Base-by-base conservation (phyloP, 2,329 filamentous ascomycete genomes). In the Fusarium chlamydosporum region DNA sequence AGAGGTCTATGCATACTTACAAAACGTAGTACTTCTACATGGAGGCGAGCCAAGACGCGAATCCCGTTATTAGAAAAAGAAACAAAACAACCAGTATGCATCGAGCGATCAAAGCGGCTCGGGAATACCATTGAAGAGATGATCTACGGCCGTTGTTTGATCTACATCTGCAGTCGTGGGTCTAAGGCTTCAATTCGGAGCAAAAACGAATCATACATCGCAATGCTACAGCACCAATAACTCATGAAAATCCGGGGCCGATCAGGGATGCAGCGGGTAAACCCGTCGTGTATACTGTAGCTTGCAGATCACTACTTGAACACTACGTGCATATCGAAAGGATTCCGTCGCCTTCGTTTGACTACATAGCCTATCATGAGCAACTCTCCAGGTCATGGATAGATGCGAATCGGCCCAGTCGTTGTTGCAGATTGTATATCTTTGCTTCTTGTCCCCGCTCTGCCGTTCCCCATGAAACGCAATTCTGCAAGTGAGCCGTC, bases 61-160 rank as follows among this genome's bases (percentile, higher is more conserved):
- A 53, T 62, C 51, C 35, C 29, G 55, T 50, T 56, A 55, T 18
- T 18, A 26, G 9, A 23, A 23, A 8, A 18, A 18, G 33, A 20
- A 38, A n/a, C 10, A 23, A 61, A 42, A 12, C 11, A 45, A 35
- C 37, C 20, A 41, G 59, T 45, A 65, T 62, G 38, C 48, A 18
- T 51, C 29, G 26, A 60, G 50, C 41, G 35, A 53, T 41, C 38
- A 40, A 42, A 15, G 42, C n/a, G 26, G 29, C 41, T 43, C 34
- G 37, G 40, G 23, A 38, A 26, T 40, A 31, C 57, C 20, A 43
- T 56, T 58, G 15, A 26, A 54, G 61, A 33, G 26, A 64, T 41
- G 67, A 70, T 69, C 66, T 59, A 47, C 61, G 42, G 33, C 63
- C 48, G 26, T 53, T 34, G 43, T 68, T 61, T 48, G 57, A 65